phyloP scores from a whole-genome alignment of 2,329 filamentous ascomycete genomes.

The Botryosphaeria dothidea region DNA sequence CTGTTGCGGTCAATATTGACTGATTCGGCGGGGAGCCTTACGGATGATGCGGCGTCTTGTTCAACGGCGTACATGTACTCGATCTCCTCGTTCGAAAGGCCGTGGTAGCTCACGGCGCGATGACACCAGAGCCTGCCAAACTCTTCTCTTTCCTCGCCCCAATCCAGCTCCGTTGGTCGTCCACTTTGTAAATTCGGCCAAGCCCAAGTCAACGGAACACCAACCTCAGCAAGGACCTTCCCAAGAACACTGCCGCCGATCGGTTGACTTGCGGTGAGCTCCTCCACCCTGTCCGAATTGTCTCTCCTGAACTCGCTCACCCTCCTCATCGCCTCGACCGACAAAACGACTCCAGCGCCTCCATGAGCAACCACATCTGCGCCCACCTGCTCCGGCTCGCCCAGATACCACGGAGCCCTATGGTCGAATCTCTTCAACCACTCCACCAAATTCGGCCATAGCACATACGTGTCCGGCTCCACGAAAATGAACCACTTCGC shows the following conservation, averaged over 20 bases:
- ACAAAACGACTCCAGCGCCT: conserved; percentile 56
- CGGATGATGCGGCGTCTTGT: conserved; percentile 37
- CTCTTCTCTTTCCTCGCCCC: conserved; percentile 14
- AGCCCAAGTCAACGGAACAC: conserved; percentile 46
- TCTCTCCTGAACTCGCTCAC: conserved; percentile 45
- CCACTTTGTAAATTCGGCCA: conserved; percentile 53
- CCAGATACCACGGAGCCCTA: conserved; percentile 54
- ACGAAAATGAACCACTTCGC: conserved; percentile 62
- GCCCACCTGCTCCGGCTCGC: conserved; percentile 55
- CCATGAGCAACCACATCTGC: conserved; percentile 55
- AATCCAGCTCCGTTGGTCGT: conserved; percentile 39
- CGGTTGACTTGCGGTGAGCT: conserved; percentile 49
- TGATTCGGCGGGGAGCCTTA: conserved; percentile 16
- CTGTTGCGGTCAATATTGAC: background rate
- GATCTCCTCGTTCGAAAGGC: conserved; percentile 46
- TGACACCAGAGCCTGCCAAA: conserved; percentile 49
- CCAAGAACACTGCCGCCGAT: conserved; percentile 54
- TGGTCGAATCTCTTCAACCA: conserved; percentile 55
- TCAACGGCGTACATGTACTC: conserved; percentile 49
- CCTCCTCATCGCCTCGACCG: conserved; percentile 49
- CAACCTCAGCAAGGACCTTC: conserved; percentile 48
- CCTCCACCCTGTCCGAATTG: conserved; percentile 46
- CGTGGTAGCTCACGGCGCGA: conserved; percentile 52
- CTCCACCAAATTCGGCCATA: conserved; percentile 54
- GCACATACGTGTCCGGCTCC: conserved; percentile 60